Evolutionary conservation across 23 red algal genomes (phyloP), one percentile per base, ranked within the genome.

Genomic region (Pyropia yezoensis): DNA sequence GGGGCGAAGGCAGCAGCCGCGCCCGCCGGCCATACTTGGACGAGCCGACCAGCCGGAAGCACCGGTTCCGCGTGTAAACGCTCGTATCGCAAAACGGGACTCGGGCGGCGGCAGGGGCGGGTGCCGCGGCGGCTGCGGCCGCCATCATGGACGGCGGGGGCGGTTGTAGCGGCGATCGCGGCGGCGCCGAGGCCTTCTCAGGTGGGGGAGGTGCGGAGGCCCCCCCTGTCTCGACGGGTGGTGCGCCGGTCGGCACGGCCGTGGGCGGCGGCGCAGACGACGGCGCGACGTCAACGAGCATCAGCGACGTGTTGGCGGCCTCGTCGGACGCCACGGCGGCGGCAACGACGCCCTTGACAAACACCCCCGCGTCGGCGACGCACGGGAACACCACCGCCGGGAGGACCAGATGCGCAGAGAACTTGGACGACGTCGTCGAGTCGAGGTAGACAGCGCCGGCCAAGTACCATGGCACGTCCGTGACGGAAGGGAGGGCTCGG

Each of bases 11-110:
- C 49, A 74, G 27, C 28, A 81, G 45, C 52, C 70, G 33, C 32
- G 50, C 55, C 54, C 33, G 16, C 60, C 79, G 76, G 6, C 90
- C 90, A 82, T 71, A 83, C 70, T 95, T 95, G 29, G 59, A 70
- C 29, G 81, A 88, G 6, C 69, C 74, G 27, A 80, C 20, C 18
- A 95, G 51, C 22, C 90, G 82, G 50, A 95, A 95, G 50, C 90
- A 95, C 49, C 90, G 67, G 34, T 95, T 95, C 58, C 73, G 59
- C 34, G 82, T 82, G 33, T 95, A 95, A 0, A 95, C 90, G 61
- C 90, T 69, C 50, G 87, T 69, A 62, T 95, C 90, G 27, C 82
- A 62, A 66, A 91, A 79, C 3, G 59, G n/a, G 30, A 80, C 53
- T 8, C 71, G 39, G 6, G 39, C 11, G 39, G 11, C 0, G 39